Base-by-base conservation (phyloP, 768 basidiomycete genomes). In the Pilatotrama ljubarskyi region DNA sequence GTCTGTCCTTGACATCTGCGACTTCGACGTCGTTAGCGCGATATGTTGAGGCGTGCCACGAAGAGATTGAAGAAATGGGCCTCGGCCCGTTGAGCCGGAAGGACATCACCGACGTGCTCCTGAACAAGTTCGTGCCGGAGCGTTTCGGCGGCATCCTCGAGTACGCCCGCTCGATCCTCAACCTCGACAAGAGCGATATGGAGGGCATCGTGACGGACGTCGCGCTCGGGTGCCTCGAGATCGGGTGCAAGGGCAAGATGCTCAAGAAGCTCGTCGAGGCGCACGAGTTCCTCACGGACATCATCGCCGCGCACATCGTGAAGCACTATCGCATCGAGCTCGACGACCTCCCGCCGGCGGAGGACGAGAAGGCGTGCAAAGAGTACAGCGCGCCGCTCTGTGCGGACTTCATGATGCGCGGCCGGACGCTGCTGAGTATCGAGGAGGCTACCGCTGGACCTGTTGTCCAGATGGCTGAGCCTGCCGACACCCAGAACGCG, bases 101-200 rank as follows among this genome's bases (percentile, higher is more conserved):
- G 55, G 90, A 91, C 73, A 75, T 87, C 38, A 76, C 80, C 51
- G 82, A 85, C 68, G 74, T 91, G 46, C 78, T 91, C 54, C 69
- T 83, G 52, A 90, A 84, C 69, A 86, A 88, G 25, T 91, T 90
- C 67, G 80, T 88, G 42, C 88, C 90, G 66, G 78, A 81, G 54
- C 81, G 79, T 66, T 64, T 73, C 47, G 69, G 77, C 65, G 72
- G 79, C 42, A 69, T 87, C 18, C 67, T 86, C 47, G 78, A 82
- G 47, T 91, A 83, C 62, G 80, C 76, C 11, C 74, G 64, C 53
- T 69, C 69, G 26, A 70, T 67, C 40, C 80, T 82, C 68, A 77
- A 76, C 47, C 75, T 85, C 73, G 72, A 67, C 65, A 55, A 32
- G 49, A 68, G 68, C 41, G 83, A 82, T 24, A 70, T 84, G 25